These are phyloP conservation scores for Hypoxylon crocopeplum DNA, from an alignment of 495 filamentous ascomycete genomes.

Conservation along the genomic window DNA sequence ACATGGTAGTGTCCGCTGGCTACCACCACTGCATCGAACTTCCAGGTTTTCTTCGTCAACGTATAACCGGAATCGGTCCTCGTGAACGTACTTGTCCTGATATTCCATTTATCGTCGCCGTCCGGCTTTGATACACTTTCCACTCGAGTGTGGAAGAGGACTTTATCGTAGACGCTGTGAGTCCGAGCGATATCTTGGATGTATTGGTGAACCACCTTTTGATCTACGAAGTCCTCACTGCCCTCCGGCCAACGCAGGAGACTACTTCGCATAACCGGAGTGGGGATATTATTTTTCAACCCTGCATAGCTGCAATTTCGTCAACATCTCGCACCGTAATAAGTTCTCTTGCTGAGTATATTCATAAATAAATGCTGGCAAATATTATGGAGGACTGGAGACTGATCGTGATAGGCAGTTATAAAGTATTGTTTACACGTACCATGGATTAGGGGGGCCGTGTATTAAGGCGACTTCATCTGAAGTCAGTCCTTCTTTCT, in stretches of 20 bases:
- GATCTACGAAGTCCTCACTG: constrained; percentile 63
- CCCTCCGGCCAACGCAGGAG: constrained; percentile 67
- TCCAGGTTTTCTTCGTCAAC: constrained; percentile 43
- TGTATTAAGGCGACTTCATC: constrained; percentile 32
- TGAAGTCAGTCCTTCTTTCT: constrained; percentile 32
- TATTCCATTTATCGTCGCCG: constrained; percentile 55
- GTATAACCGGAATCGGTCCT: constrained; percentile 29
- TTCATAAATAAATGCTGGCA: no score
- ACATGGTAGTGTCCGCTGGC: constrained; percentile 67
- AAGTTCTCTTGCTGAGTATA: neutral
- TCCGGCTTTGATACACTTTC: constrained; percentile 56
- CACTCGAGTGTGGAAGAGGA: constrained; percentile 64
- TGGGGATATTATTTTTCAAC: constrained; percentile 71
- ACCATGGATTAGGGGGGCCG: constrained; percentile 50
- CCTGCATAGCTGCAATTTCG: constrained; percentile 64
- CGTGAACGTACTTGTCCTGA: constrained; percentile 48
- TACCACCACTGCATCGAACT: constrained; percentile 64
- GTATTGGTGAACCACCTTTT: constrained; percentile 62
- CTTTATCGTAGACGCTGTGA: constrained; percentile 56
- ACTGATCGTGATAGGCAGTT: no score
- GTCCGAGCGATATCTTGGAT: constrained; percentile 62
- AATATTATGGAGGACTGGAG: no score
- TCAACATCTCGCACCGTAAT: neutral
- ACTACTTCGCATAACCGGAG: constrained; percentile 63
- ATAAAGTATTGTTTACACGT: neutral